Conservation (phyloP, 1,284 basidiomycete species). For the Sporisorium iseilematis-ciliati region DNA sequence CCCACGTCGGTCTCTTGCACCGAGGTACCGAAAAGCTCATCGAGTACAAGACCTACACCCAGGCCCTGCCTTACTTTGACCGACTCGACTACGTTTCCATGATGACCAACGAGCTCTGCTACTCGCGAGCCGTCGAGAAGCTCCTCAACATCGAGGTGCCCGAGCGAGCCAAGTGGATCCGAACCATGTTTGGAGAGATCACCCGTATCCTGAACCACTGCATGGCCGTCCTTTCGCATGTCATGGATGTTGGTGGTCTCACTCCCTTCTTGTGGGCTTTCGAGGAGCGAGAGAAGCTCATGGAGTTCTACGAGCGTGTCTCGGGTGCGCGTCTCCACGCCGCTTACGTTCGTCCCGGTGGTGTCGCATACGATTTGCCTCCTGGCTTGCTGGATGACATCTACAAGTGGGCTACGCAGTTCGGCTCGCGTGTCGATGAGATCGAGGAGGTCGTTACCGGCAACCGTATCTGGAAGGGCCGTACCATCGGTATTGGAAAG, state of each 20-base stretch:
- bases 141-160: conserved; percentile 98
- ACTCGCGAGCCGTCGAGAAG: conserved; percentile 97
- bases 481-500: conserved; percentile 89
- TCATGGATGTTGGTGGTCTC: conserved; percentile 83
- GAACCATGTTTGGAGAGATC: conserved; percentile 96
- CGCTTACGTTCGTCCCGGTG: conserved; percentile 97
- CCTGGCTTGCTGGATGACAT: conserved; percentile 97
- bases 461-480: conserved; percentile 97
- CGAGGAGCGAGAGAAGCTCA: conserved; percentile 99
- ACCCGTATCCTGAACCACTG: conserved; percentile 96
- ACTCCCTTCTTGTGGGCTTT: conserved; percentile 99
- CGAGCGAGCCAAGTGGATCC: conserved; percentile 98
- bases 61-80: conserved; percentile 99
- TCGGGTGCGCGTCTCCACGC: conserved; percentile 97
- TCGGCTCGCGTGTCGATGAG: conserved; percentile 89
- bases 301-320: conserved; percentile 99
- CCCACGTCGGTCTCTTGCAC: conserved; percentile 94
- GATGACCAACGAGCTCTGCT: conserved; percentile 79
- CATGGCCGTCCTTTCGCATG: conserved; percentile 95
- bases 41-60: conserved; percentile 98
- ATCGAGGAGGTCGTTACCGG: conserved; percentile 97
- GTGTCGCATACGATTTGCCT: conserved; percentile 96
- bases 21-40: conserved; percentile 98
- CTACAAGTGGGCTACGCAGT: conserved; percentile 97
- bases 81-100: conserved; percentile 99